phyloP scores from a whole-genome alignment of 2,329 filamentous ascomycete species.

The Dactylellina cionopaga region DNA sequence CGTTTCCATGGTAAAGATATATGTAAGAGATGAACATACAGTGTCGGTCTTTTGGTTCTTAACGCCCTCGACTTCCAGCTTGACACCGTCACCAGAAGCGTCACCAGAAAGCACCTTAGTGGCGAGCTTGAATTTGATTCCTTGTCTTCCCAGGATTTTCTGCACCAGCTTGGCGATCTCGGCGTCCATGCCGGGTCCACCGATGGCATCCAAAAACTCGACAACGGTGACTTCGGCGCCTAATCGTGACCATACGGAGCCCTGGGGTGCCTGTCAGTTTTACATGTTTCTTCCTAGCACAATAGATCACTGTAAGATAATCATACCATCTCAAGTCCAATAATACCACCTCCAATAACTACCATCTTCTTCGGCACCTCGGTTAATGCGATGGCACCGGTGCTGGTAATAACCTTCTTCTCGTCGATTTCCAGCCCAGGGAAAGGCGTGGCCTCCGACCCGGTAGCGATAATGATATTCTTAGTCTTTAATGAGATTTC shows the following conservation, averaged over 20 bases:
- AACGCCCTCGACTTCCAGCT: slow-evolving; percentile 85
- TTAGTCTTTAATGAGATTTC: slow-evolving; percentile 80
- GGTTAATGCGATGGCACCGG: slow-evolving; percentile 86
- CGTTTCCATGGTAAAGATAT: neutral
- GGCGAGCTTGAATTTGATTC: slow-evolving; percentile 96
- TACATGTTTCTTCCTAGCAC: too few species aligned
- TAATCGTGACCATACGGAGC: slow-evolving; percentile 93
- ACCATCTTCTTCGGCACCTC: slow-evolving; percentile 96
- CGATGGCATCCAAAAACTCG: slow-evolving; percentile 94
- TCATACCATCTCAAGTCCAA: slow-evolving; percentile 92
- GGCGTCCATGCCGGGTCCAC: slow-evolving; percentile 94
- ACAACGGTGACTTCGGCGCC: slow-evolving; percentile 96
- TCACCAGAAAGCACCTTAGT: slow-evolving; percentile 94
- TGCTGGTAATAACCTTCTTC: slow-evolving; percentile 96
- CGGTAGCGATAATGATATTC: slow-evolving; percentile 98
- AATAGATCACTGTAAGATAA: neutral
- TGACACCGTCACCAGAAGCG: slow-evolving; percentile 77
- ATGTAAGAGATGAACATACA: slow-evolving; percentile 66
- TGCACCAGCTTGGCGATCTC: slow-evolving; percentile 92
- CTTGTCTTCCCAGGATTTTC: slow-evolving; percentile 95
- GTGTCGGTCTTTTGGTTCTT: slow-evolving; percentile 96
- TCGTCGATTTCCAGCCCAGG: slow-evolving; percentile 95
- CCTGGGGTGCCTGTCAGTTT: slow-evolving; percentile 61
- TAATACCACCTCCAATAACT: slow-evolving; percentile 98
- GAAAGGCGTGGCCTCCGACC: slow-evolving; percentile 94